Base-by-base conservation (phyloP, 768 basidiomycete species). In the Polyporus arcularius region DNA sequence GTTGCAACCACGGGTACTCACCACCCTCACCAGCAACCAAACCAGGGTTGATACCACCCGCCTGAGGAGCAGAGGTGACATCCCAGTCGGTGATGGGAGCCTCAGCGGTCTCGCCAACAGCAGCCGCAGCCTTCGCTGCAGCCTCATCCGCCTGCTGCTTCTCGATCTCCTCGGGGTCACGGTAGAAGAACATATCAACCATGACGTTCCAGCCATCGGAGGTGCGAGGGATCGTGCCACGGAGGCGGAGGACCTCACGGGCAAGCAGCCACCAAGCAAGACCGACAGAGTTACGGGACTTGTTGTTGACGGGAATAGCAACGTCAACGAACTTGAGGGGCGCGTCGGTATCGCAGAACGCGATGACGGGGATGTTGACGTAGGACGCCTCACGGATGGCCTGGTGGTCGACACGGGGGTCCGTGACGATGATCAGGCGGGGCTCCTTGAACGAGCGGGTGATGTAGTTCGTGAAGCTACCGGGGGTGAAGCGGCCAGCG, bases 101-200 rank as follows among this genome's bases (percentile, higher is more conserved):
- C 67, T 84, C 89, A 46, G 72, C 75, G 58, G 77, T 81, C 55
- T 80, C 82, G 64, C 82, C 85, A 53, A 84, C 85, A 63, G 85
- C 82, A 65, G 85, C 81, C 53, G 76, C 75, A 53, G 79, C 77
- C 78, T 95, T 95, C 68, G 92, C 92, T 65, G 89, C 86, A 30
- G 92, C 92, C 74, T 93, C 94, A 74, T 94, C 96, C 72, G 92
- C 88, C 73, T 94, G 92, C 79, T 98, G 96, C 79, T 91, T 93
- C 86, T 98, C 96, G 68, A 98, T 92, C 79, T 99, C 97, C 75
- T 99, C 96, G 63, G 96, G 95, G 80, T 98, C 96, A 72, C 96
- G 92, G 87, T 98, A 98, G 89, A 98, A 95, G 90, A 96, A 96
- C 89, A 96, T 90, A 78, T 96, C 96, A 67, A 96, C 94, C 93